phyloP scores from a whole-genome alignment of 2,329 filamentous ascomycete species.

The Fusarium tricinctum region DNA sequence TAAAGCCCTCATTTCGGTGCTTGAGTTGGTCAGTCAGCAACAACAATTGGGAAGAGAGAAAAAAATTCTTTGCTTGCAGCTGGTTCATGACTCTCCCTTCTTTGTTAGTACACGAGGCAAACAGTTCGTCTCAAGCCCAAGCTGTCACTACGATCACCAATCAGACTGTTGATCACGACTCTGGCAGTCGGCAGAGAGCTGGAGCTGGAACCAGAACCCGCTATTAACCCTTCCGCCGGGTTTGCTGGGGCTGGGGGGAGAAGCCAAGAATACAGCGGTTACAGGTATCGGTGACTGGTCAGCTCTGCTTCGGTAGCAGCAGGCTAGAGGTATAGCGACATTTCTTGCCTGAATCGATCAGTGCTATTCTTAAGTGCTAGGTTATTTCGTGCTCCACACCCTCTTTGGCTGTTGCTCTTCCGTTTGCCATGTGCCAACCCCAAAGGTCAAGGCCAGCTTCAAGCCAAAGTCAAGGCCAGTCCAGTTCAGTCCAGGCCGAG shows the following conservation, averaged over 20 bases:
- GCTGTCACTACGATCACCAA: slow-evolving; percentile 28
- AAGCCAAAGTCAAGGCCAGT: slow-evolving; percentile 6
- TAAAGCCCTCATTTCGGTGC: background rate
- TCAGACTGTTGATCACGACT: slow-evolving; percentile 15
- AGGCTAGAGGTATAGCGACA: slow-evolving; percentile 5
- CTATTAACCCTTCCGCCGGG: slow-evolving; percentile 35
- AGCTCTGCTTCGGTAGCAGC: fast-evolving
- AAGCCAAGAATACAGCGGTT: background rate
- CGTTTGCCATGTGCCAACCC: slow-evolving; percentile 33
- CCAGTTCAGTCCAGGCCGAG: slow-evolving; percentile 7
- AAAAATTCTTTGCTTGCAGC: background rate
- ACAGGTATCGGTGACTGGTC: slow-evolving; percentile 17
- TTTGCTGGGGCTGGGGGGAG: background rate
- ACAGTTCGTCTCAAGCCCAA: slow-evolving; percentile 32
- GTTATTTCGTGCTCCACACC: slow-evolving; percentile 32
- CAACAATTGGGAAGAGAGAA: too few species aligned
- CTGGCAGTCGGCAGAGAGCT: slow-evolving; percentile 25
- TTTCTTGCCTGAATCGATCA: slow-evolving; percentile 18
- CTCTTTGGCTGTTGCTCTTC: background rate
- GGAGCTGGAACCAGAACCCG: slow-evolving; percentile 14
- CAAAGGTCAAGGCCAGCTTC: background rate
- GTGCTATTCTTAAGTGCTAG: slow-evolving; percentile 37
- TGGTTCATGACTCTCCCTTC: slow-evolving; percentile 24
- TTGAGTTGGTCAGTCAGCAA: background rate
- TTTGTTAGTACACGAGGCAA: slow-evolving; percentile 32